A percentile compares a stretch with the other conserved stretches of the same genome.
phyloP scores from a whole-genome alignment of 257 asterid species.

The Thymus quinquecostatus region DNA sequence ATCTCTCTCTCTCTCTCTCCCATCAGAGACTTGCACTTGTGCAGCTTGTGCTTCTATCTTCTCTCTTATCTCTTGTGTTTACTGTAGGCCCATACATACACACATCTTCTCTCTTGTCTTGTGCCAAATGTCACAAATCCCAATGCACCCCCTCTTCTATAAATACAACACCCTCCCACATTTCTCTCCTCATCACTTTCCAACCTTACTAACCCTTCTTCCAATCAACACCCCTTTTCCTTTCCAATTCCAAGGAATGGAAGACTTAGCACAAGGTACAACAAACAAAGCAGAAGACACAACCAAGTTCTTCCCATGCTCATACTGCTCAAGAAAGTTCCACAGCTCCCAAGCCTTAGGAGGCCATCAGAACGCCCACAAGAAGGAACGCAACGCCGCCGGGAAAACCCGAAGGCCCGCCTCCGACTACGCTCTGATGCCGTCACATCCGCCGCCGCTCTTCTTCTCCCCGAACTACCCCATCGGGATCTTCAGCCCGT shows the following conservation, averaged over 20 bases:
- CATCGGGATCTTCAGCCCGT: slow-evolving; percentile 57
- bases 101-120: background rate
- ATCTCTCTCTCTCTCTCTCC: slow-evolving; percentile 21
- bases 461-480: slow-evolving; percentile 53
- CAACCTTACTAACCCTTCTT: background rate
- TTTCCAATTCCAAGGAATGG: slow-evolving; percentile 40
- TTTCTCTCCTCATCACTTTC: slow-evolving; percentile 15
- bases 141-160: slow-evolving; percentile 28
- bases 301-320: slow-evolving; percentile 68
- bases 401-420: slow-evolving; percentile 55
- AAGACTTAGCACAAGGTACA: slow-evolving; percentile 35
- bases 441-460: slow-evolving; percentile 38
- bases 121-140: slow-evolving; percentile 34
- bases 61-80: slow-evolving; percentile 43
- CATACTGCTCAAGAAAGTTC: slow-evolving; percentile 79
- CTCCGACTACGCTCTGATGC: slow-evolving; percentile 32
- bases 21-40: slow-evolving; percentile 37
- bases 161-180: background rate
- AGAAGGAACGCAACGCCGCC: slow-evolving; percentile 81
- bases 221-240: background rate
- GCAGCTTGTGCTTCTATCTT: slow-evolving; percentile 21
- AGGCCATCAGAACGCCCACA: slow-evolving; percentile 95
- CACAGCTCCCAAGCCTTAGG: slow-evolving; percentile 93
- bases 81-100: slow-evolving; percentile 67
- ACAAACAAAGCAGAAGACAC: slow-evolving; percentile 47